These are phyloP conservation scores for Botryotinia globosa DNA, from an alignment of 2,329 filamentous ascomycete genomes.

Conservation along the genomic window DNA sequence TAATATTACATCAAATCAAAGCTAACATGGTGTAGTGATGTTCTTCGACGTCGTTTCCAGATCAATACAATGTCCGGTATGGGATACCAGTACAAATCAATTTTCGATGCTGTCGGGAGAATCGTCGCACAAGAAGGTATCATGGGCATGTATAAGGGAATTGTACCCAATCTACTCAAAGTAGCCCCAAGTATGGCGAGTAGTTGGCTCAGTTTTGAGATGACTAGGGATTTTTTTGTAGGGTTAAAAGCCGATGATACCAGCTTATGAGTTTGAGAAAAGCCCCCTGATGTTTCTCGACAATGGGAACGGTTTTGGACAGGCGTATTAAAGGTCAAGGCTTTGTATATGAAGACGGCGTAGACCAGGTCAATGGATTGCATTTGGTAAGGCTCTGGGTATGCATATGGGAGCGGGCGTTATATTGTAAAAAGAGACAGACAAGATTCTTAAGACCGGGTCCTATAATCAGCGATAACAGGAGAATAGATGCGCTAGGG, in stretches of 20 bases:
- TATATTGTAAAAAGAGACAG: constrained; percentile 34
- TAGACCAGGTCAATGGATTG: constrained; percentile 25
- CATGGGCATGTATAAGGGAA: constrained; percentile 88
- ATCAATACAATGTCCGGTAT: constrained; percentile 99
- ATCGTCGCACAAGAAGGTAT: constrained; percentile 84
- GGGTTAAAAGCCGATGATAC: constrained; percentile 48
- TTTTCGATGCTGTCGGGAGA: constrained; percentile 76
- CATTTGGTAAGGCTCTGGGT: constrained; percentile 34
- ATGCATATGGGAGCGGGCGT: constrained; percentile 35
- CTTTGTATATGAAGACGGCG: constrained; percentile 35
- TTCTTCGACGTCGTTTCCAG: constrained; percentile 89
- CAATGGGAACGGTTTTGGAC: constrained; percentile 11
- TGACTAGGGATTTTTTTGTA: constrained; percentile 84
- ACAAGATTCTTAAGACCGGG: constrained; percentile 21
- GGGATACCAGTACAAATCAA: constrained; percentile 90
- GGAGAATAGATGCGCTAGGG: constrained; percentile 25
- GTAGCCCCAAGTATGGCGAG: constrained; percentile 98
- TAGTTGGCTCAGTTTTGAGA: constrained; percentile 95
- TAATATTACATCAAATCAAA: constrained; percentile 24
- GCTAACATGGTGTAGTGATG: constrained; percentile 59
- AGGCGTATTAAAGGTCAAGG: constrained; percentile 26
- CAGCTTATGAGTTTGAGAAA: constrained; percentile 26
- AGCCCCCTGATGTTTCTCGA: constrained; percentile 8
- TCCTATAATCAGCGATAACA: constrained; percentile 25
- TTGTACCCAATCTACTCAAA: constrained; percentile 91